Evolutionary conservation across 768 basidiomycete species (phyloP).

Genomic region (Lactarius deliciosus): DNA sequence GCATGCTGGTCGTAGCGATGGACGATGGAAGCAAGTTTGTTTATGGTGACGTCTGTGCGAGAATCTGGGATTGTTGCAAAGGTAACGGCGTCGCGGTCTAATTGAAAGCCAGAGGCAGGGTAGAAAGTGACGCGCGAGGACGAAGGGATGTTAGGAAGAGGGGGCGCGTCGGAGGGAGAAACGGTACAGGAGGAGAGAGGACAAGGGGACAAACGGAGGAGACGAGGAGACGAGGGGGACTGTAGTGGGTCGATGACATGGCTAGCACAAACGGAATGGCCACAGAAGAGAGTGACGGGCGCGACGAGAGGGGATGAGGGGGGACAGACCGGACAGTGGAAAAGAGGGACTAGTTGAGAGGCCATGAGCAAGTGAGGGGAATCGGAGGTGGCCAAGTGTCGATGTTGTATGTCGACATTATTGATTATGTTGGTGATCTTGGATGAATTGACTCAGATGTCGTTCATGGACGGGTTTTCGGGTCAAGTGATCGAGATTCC

Average conservation of each 20-base stretch:
- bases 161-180: conserved; percentile 27
- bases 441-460: background rate
- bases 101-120: conserved; percentile 36
- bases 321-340: conserved; percentile 57
- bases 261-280: conserved; percentile 74
- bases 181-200: conserved; percentile 40
- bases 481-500: background rate
- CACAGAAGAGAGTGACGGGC: conserved; percentile 70
- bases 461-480: background rate
- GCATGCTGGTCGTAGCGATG: conserved; percentile 28
- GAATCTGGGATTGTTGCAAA: conserved; percentile 29
- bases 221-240: conserved; percentile 23
- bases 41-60: conserved; percentile 55
- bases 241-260: conserved; percentile 31
- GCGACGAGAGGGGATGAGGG: conserved; percentile 39
- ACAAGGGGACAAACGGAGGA: conserved; percentile 31
- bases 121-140: conserved; percentile 39
- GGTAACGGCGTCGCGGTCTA: conserved; percentile 17
- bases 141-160: conserved; percentile 43
- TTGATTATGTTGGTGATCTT: conserved; percentile 23
- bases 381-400: conserved; percentile 17
- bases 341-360: conserved; percentile 39
- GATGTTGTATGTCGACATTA: conserved; percentile 21
- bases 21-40: conserved; percentile 52
- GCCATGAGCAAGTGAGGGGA: conserved; percentile 14